Percentiles rank a stretch among this genome's conserved stretches.
These are phyloP conservation scores for Singerocomus inundabilis DNA, from an alignment of 1,284 basidiomycete species.

Conservation along the genomic window DNA sequence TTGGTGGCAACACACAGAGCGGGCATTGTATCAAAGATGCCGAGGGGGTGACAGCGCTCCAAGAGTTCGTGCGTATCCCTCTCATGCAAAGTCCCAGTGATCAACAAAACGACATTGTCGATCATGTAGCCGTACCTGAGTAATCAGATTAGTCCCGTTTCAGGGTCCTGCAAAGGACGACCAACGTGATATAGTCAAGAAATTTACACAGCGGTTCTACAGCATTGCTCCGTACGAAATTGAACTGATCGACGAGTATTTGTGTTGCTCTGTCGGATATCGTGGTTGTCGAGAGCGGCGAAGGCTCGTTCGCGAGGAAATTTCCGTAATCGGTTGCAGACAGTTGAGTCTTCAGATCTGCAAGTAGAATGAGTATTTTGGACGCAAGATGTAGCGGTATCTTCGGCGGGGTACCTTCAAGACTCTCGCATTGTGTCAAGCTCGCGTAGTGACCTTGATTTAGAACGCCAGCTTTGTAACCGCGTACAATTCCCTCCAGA, in stretches of 20 bases:
- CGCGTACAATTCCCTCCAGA: constrained; percentile 90
- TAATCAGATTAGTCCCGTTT: constrained; percentile 7
- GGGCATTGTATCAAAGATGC: constrained; percentile 98
- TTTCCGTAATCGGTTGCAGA: constrained; percentile 98
- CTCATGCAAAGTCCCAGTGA: constrained; percentile 97
- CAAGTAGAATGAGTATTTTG: constrained; percentile 1
- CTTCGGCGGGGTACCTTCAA: constrained; percentile 65
- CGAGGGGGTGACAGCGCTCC: constrained; percentile 95
- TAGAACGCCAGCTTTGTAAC: constrained; percentile 92
- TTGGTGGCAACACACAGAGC: constrained; percentile 99
- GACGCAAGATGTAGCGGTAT: constrained; percentile 35
- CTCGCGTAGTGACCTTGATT: constrained; percentile 90
- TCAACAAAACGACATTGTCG: constrained; percentile 97
- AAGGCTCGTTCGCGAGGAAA: constrained; percentile 95
- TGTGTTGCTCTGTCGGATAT: constrained; percentile 96
- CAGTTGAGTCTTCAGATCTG: constrained; percentile 91
- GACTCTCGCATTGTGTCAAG: constrained; percentile 94
- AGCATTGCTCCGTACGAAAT: constrained; percentile 89
- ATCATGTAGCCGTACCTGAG: constrained; percentile 97
- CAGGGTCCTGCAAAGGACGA: constrained; percentile 21
- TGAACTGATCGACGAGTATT: constrained; percentile 95
- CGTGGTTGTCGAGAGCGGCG: constrained; percentile 93
- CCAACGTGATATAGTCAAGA: constrained; percentile 95
- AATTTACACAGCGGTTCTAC: constrained; percentile 91
- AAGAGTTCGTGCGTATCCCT: constrained; percentile 96